Percentiles rank a stretch among this genome's conserved stretches.
Conservation (phyloP, 1,284 basidiomycete species). For the Cutaneotrichosporon daszewskae region DNA sequence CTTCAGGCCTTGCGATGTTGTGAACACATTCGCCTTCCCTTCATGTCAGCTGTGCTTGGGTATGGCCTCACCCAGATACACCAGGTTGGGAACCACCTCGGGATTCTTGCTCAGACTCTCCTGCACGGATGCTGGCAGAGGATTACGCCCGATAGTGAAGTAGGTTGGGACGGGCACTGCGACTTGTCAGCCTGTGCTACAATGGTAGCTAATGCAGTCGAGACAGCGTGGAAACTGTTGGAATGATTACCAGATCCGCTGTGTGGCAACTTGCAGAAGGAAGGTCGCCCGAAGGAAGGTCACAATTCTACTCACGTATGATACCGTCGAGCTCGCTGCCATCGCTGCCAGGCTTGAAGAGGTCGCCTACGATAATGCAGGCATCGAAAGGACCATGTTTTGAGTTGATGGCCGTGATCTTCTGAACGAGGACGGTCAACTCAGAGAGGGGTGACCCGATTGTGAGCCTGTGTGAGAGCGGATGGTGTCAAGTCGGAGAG, state of each 20-base stretch:
- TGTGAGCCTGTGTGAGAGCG: conserved; percentile 58
- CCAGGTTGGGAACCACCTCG: conserved; percentile 73
- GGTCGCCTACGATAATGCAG: conserved; percentile 80
- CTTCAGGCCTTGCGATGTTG: conserved; percentile 73
- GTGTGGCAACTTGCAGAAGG: too few relatives aligned
- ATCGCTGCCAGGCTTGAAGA: conserved; percentile 65
- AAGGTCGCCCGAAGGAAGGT: too few relatives aligned
- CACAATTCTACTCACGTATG: conserved; percentile 28
- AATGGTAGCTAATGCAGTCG: too few relatives aligned
- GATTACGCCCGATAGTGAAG: conserved; percentile 75
- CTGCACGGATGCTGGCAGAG: conserved; percentile 65
- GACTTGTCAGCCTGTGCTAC: conserved; percentile 5
- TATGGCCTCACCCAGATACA: conserved; percentile 62
- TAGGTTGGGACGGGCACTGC: conserved; percentile 83
- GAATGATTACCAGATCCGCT: too few relatives aligned
- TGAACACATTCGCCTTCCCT: conserved; percentile 79
- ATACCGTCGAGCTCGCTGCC: conserved; percentile 48
- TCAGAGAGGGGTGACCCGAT: conserved; percentile 79
- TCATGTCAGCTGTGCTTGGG: background rate
- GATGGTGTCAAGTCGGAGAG: background rate
- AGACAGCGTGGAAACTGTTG: too few relatives aligned
- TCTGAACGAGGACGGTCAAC: conserved; percentile 66
- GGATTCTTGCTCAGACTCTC: conserved; percentile 70
- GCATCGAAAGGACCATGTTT: conserved; percentile 95
- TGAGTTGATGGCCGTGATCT: conserved; percentile 76